A percentile compares a stretch with the other conserved stretches of the same genome.
Evolutionary conservation across 768 basidiomycete species (phyloP).

Genomic region (Rickenella mellea): DNA sequence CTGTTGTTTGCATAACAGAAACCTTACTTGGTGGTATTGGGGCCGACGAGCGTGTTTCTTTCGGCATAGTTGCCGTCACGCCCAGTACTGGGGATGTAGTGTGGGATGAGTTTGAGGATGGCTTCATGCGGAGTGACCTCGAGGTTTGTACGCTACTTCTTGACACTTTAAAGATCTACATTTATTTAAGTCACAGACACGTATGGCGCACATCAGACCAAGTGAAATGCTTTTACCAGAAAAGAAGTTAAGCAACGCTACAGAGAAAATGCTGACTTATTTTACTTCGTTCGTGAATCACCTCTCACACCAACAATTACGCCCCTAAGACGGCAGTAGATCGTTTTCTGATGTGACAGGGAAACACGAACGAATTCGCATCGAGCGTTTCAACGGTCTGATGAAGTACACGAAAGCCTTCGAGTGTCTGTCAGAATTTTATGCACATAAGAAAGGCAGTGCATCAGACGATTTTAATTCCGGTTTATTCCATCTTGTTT

Average conservation of each 20-base stretch:
- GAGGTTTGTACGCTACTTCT: conserved; percentile 41
- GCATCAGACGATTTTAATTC: conserved; percentile 37
- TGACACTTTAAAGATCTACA: not conserved
- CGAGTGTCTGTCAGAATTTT: conserved; percentile 53
- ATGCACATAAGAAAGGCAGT: conserved; percentile 38
- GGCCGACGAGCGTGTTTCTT: conserved; percentile 32
- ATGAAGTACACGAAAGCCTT: conserved; percentile 67
- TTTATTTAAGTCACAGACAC: conserved; percentile 46
- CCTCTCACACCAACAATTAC: not conserved
- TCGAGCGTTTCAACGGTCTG: conserved; percentile 46
- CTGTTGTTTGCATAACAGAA: conserved; percentile 73
- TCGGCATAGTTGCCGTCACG: conserved; percentile 72
- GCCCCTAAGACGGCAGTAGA: not conserved
- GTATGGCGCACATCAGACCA: conserved; percentile 78
- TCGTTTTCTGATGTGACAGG: conserved; percentile 16
- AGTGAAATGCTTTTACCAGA: conserved; percentile 68
- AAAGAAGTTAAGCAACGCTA: conserved; percentile 51
- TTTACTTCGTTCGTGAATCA: conserved; percentile 45
- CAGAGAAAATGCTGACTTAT: conserved; percentile 66
- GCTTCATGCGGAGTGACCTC: conserved; percentile 72
- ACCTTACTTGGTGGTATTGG: conserved; percentile 27
- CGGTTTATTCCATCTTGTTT: conserved; percentile 22
- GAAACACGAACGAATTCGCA: conserved; percentile 34
- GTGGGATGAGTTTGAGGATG: conserved; percentile 88
- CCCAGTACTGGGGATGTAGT: conserved; percentile 89